These are phyloP conservation scores for Solanum chmielewskii DNA, from an alignment of 257 asterid species.

Conservation along the genomic window DNA sequence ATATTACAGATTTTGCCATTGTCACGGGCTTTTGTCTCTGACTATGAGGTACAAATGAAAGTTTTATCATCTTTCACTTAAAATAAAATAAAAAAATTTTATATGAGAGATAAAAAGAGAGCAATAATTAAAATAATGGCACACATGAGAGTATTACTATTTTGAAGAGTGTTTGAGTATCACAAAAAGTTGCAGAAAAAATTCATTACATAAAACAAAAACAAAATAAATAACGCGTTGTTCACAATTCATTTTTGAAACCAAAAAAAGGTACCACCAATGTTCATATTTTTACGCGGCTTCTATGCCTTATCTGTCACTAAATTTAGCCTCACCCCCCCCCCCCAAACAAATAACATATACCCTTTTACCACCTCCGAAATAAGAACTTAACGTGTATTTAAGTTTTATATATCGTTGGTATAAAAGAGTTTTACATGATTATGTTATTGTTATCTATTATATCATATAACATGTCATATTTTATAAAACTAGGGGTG, in stretches of 20 bases:
- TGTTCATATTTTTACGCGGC: slow-evolving; percentile 16
- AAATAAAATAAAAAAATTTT: neutral
- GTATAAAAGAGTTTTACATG: too few species aligned
- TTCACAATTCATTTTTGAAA: slow-evolving; percentile 2
- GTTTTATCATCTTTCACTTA: neutral
- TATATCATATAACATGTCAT: too few species aligned
- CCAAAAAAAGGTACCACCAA: slow-evolving; percentile 3
- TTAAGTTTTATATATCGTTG: too few species aligned
- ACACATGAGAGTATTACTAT: neutral
- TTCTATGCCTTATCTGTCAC: neutral
- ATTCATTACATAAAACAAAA: slow-evolving; percentile 19
- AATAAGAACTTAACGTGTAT: neutral
- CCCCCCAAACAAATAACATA: too few species aligned
- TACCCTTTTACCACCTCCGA: too few species aligned
- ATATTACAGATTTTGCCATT: slow-evolving; percentile 22
- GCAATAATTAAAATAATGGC: neutral
- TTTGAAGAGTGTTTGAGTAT: neutral
- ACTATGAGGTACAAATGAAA: slow-evolving; percentile 20
- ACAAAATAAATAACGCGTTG: slow-evolving; percentile 21
- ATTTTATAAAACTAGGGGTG: neutral
- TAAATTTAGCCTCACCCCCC: neutral
- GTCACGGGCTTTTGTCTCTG: slow-evolving; percentile 59
- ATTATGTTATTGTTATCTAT: too few species aligned
- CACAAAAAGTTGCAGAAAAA: slow-evolving; percentile 12
- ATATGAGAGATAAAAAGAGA: neutral